Base-by-base conservation (phyloP, 306 rosid genomes). In the Phaseolus lunatus region DNA sequence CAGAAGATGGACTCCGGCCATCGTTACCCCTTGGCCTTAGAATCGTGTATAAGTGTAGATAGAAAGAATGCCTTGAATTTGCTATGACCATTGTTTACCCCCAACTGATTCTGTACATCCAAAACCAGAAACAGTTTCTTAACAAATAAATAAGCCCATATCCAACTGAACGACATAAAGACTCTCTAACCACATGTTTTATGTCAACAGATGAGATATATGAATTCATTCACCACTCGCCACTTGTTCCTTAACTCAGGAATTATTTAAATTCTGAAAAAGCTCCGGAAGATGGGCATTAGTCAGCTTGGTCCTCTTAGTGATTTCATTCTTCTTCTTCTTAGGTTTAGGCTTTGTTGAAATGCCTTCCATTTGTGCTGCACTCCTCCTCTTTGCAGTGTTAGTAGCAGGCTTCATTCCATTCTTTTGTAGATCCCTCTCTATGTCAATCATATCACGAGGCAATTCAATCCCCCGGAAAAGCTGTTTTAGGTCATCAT, bases 241-340 rank as follows among this genome's bases (percentile, higher is more conserved):
- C 39, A 26, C 15, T 44, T 65, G 61, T 57, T 73, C 39, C 79
- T 41, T 9, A 57, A 67, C 33, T 84, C 79, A 77, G 16, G 87
- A 79, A 78, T 77, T 16, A 6, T 79, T 84, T 27, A 83, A 78
- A 48, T 80, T 91, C 81, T 82, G 85, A 77, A 96, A 95, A 83
- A 96, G 97, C 96, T 91, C 96, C 0, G 99, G 98, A 82, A 96
- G 99, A 89, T 96, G 98, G 56, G 98, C 90, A 71, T 96, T 92
- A 53, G 99, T 96, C 14, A 96, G 89, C 92, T 89, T 96, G 52
- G 99, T 96, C 81, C 98, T 91, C 97, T 96, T 96, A 82, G 88
- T 91, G 71, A 92, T 92, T 85, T 92, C 97, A 8, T 78, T 88
- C 88, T 88, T 91, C 96, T 96, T 92, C 88, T 91, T 88, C 98